Evolutionary conservation across 139 green algal species (phyloP), one percentile per base, ranked within the genome.

Genomic region (Mesotaenium endlicherianum): DNA sequence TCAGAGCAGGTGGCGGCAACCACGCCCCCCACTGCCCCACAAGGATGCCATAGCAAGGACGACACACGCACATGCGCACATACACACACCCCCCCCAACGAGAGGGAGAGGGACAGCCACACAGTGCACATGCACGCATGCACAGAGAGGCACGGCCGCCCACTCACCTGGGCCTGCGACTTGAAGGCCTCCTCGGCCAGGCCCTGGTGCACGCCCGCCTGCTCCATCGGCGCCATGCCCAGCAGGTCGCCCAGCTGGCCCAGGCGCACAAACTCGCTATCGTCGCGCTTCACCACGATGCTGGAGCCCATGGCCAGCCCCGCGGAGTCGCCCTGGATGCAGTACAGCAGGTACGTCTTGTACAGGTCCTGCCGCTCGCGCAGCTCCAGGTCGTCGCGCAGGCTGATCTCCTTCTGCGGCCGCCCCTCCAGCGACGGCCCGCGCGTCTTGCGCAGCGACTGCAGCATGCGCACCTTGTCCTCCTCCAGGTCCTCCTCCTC

Each of bases 331-430:
- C 95, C 93, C 5, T 85, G 89, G 75, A 92, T 82, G 81, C 88
- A 91, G 70, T 88, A 92, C 80, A 98, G 92, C 39, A 99, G 91
- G 91, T 97, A 99, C 77, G 94, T 94, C 81, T 93, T 92, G 91
- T 99, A 99, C 67, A 98, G 92, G 80, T 97, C 94, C 40, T 91
- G 77, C 1, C 92, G 78, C 81, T 96, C 93, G 16, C 86, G 67
- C 34, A 90, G 34, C 11, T 97, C 93, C 53, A 98, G 83, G 58
- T 97, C 93, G 1, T 95, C 89, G 3, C 64, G 86, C 71, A 99
- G 89, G 0, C 88, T 98, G 88, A 99, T 97, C 71, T 98, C 96
- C 89, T 97, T 97, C 92, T 98, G 95, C 42, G 85, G 14, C 77
- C 82, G 81, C 83, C 81, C 85, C 80, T 90, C 75, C 67, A 78